Conservation (phyloP, 225 moss, liverwort and hornwort species). For the Pleurozium schreberi region DNA sequence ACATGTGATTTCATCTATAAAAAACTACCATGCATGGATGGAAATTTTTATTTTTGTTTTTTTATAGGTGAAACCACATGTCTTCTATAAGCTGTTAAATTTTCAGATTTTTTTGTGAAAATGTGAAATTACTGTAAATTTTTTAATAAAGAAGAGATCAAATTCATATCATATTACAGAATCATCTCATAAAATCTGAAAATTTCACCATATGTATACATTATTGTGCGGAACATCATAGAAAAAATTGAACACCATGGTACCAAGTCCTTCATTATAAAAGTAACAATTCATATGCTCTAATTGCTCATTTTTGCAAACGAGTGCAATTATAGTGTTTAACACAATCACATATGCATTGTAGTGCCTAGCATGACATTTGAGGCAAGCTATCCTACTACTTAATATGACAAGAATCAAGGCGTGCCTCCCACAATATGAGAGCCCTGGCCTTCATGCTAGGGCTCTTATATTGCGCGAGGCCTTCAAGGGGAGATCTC, state of each 20-base stretch:
- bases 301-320: accelerated
- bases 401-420: too few species aligned
- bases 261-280: accelerated
- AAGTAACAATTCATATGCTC: background rate
- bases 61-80: accelerated
- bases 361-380: background rate
- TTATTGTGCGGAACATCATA: background rate
- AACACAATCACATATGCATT: accelerated
- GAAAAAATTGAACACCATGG: accelerated
- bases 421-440: too few species aligned
- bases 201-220: accelerated
- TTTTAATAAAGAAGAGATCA: background rate
- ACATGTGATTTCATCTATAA: too few species aligned
- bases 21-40: too few species aligned
- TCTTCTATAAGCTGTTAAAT: too few species aligned
- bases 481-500: too few species aligned
- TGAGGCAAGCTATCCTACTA: accelerated
- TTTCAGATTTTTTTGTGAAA: too few species aligned
- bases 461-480: too few species aligned
- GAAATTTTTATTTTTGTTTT: background rate
- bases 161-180: background rate
- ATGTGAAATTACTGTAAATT: background rate
- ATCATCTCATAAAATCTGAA: background rate
- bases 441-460: too few species aligned
- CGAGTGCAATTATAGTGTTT: accelerated